A percentile compares a stretch with the other conserved stretches of the same genome.
Conservation (phyloP, 139 green algal genomes). For the Haematococcus sp. region DNA sequence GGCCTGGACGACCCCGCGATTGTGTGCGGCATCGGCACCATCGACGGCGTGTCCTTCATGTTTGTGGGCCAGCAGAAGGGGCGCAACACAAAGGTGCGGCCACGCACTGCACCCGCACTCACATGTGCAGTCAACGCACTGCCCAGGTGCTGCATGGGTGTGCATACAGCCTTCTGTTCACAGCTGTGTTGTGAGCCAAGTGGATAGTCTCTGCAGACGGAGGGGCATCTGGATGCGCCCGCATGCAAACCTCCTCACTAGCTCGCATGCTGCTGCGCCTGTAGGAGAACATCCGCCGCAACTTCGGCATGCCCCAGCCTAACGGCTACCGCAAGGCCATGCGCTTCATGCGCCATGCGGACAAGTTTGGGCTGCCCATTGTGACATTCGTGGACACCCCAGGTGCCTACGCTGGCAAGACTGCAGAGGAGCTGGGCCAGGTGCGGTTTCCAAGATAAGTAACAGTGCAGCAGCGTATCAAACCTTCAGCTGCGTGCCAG, state of each 20-base stretch:
- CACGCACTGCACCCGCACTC: no score
- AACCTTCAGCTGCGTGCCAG: background rate
- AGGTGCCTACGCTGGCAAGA: conserved; percentile 88
- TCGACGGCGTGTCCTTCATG: conserved; percentile 93
- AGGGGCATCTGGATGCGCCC: no score
- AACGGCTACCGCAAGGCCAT: conserved; percentile 97
- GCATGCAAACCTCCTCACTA: no score
- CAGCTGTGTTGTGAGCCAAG: no score
- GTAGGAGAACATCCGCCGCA: conserved; percentile 92
- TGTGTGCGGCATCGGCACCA: conserved; percentile 89
- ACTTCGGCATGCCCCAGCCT: conserved; percentile 95
- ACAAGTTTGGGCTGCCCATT: conserved; percentile 96
- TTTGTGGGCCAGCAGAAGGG: conserved; percentile 98
- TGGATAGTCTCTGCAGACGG: no score
- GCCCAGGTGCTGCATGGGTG: no score
- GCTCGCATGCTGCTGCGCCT: no score
- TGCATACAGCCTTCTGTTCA: background rate
- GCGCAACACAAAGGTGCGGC: conserved; percentile 90
- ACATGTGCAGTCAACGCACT: no score
- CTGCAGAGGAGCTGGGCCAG: conserved; percentile 93
- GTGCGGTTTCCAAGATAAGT: no score
- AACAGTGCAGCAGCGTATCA: background rate
- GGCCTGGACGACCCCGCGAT: conserved; percentile 92
- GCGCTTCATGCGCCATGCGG: conserved; percentile 94
- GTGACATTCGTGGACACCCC: conserved; percentile 97